These are phyloP conservation scores for Strobilomyces dryophilus DNA, from an alignment of 768 basidiomycete genomes.

Conservation along the genomic window DNA sequence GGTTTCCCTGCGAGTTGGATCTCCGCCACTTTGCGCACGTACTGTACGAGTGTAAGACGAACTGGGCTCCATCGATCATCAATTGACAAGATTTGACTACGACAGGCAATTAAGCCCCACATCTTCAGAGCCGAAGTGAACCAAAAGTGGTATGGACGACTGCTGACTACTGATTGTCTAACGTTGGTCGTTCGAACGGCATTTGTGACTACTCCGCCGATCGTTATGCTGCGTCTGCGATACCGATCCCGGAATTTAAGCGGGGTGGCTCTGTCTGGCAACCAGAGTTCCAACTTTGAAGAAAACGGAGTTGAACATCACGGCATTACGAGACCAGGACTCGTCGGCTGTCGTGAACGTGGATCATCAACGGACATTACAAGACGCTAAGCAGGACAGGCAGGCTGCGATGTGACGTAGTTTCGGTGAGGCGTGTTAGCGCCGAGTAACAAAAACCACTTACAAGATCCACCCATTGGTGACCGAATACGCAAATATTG, in stretches of 20 bases:
- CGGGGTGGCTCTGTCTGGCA: slow-evolving; percentile 1
- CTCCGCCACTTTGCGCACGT: slow-evolving; percentile 1
- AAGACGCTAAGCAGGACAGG: slow-evolving; percentile 8
- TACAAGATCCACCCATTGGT: slow-evolving; percentile 19
- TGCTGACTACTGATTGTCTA: neutral
- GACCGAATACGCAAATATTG: slow-evolving; percentile 5
- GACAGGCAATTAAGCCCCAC: slow-evolving; percentile 23
- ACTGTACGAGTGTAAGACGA: neutral
- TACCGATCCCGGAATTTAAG: slow-evolving; percentile 3
- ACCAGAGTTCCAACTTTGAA: neutral
- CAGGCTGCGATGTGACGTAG: slow-evolving; percentile 19
- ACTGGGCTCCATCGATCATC: neutral
- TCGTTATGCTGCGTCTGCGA: slow-evolving; percentile 1
- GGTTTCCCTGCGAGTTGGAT: neutral
- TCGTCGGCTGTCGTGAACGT: slow-evolving; percentile 8
- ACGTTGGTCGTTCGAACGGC: neutral
- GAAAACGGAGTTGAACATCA: slow-evolving; percentile 1
- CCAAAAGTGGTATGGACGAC: neutral
- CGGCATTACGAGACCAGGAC: slow-evolving; percentile 14
- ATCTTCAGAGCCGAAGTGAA: slow-evolving; percentile 15
- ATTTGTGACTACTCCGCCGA: neutral
- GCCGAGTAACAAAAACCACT: slow-evolving; percentile 13
- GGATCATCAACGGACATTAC: slow-evolving; percentile 27
- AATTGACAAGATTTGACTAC: neutral
- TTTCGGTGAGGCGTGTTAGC: slow-evolving; percentile 8